Evolutionary conservation across 2,329 filamentous ascomycete species (phyloP), one percentile per base, ranked within the genome.

Genomic region (Aureobasidium subglaciale): DNA sequence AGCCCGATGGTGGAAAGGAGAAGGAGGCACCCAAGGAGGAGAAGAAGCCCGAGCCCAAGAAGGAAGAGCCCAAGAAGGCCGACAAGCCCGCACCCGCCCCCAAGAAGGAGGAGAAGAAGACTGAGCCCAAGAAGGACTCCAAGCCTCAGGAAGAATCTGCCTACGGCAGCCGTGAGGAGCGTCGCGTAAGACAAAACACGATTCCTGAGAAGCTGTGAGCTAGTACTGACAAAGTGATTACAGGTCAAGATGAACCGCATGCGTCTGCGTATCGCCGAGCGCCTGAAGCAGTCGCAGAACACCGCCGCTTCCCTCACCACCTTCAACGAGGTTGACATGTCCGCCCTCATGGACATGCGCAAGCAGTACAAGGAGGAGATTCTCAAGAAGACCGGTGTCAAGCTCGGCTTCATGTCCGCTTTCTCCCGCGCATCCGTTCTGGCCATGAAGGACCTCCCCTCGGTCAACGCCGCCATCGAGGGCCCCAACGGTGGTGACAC

Each of bases 241-340:
- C 65, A 93, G 88, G 90, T 97, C 67, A 99, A 99, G 81, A 99
- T 99, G 93, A 97, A 97, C 79, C 90, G 93, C 62, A 99, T 99
- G 93, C 90, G 93, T 62, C 83, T 97, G 59, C 86, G 93, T 60
- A 99, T 97, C 64, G 90, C 93, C 49, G 93, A 99, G 78, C 90
- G 93, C 64, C 82, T 99, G 62, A 99, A 99, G 83, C 93, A 99
- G 72, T 97, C 93, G 18, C 93, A 99, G 71, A 99, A 99, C 77
- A 97, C 93, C 1, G 92, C 93, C 49, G 93, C 93, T 41, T 96
- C 93, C 4, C 80, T 99, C 53, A 97, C 93, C 45, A 99, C 93
- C 24, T 99, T 99, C 81, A 96, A 99, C 73, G 92, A 97, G 74
- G 93, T 99, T 59, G 93, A 99, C 72, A 99, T 99, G 93, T 95